Conservation (phyloP, 192 early-diverging fungal genomes). For the Coemansia sp. region DNA sequence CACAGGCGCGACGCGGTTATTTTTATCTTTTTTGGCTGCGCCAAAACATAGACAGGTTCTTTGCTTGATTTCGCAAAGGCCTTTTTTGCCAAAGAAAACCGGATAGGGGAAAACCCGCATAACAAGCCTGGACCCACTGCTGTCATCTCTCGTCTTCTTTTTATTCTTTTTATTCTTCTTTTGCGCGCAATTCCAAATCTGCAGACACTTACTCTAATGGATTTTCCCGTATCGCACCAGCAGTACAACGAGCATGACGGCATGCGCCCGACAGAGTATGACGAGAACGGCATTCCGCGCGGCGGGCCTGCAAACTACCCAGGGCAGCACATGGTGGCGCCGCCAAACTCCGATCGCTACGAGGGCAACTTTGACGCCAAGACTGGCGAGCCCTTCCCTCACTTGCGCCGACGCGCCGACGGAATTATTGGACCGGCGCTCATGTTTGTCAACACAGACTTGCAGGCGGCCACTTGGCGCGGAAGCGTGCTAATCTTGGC, state of each 20-base stretch:
- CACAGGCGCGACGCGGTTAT: not conserved
- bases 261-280: slow-evolving; percentile 20
- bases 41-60: no score
- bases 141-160: slow-evolving; percentile 4
- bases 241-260: slow-evolving; percentile 31
- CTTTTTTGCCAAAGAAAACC: slow-evolving; percentile 1
- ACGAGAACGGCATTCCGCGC: slow-evolving; percentile 39
- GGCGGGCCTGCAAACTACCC: slow-evolving; percentile 48
- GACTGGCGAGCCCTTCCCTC: slow-evolving; percentile 42
- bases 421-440: slow-evolving; percentile 56
- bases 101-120: not conserved
- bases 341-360: slow-evolving; percentile 30
- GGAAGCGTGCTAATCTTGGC: slow-evolving; percentile 58
- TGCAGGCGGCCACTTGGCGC: slow-evolving; percentile 52
- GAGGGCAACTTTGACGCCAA: slow-evolving; percentile 51
- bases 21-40: no score
- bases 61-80: not conserved
- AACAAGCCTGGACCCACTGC: no score
- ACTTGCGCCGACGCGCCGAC: slow-evolving; percentile 39
- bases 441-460: slow-evolving; percentile 56
- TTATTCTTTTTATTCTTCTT: slow-evolving; percentile 5
- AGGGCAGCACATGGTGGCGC: slow-evolving; percentile 6
- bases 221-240: slow-evolving; percentile 38
- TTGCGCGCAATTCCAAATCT: not conserved
- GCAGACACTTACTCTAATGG: slow-evolving; percentile 13